Evolutionary conservation across 2,329 filamentous ascomycete species (phyloP), one percentile per base, ranked within the genome.

Genomic region (Scedosporium minutisporum): DNA sequence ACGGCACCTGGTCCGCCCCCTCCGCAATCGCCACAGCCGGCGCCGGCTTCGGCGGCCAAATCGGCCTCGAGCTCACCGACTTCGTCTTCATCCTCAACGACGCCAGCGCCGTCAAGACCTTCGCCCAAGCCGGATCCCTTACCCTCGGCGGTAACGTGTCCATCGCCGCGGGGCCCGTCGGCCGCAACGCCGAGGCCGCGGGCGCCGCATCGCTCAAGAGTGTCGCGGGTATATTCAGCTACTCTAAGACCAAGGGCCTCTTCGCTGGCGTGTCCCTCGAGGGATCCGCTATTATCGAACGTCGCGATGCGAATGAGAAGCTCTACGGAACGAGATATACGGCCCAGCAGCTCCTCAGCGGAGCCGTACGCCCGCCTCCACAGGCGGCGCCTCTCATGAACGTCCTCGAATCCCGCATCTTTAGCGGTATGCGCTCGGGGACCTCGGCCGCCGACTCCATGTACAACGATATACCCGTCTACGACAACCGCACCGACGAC

Each of bases 81-180:
- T 99, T 99, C 72, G 95, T 99, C 73, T 97, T 99, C 77, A 97
- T 99, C 67, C 86, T 99, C 67, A 99, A 99, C 77, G 93, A 99
- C 72, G 80, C 87, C 51, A 85, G 81, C 64, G 93, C 95, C 55
- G 93, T 99, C 67, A 91, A 91, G 74, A 93, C 93, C 7, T 97
- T 99, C 75, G 91, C 93, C 5, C 93, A 97, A 75, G 87, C 89
- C 46, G 95, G 95, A 3, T 93, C 90, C 62, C 80, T 99, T 65
- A 97, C 95, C 4, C 82, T 99, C 6, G 95, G 95, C 69, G 95
- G 95, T 67, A 99, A 99, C 71, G 95, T 97, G 42, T 96, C 91
- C 3, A 88, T 99, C 69, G 95, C 95, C 18, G 95, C 95, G 6
- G 95, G 95, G 1, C 95, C 95, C 0, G 85, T 99, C 27, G 95